phyloP scores from a whole-genome alignment of 192 early-diverging fungal genomes.

The Backusella morwellensis region DNA sequence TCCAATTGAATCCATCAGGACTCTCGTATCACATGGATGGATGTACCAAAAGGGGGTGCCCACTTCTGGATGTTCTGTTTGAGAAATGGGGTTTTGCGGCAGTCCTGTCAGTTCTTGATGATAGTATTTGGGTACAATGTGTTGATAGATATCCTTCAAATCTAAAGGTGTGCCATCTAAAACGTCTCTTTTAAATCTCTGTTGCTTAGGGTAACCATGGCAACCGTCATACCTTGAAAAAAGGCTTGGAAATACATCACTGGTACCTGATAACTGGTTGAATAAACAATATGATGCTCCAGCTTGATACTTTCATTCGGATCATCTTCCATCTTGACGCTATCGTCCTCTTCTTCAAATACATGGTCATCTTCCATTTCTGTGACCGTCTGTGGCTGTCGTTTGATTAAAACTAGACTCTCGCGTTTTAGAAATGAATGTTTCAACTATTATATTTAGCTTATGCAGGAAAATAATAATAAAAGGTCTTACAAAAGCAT shows the following conservation, averaged over 20 bases:
- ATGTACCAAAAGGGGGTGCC: slow-evolving; percentile 55
- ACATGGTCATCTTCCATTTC: neutral
- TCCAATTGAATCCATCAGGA: slow-evolving; percentile 41
- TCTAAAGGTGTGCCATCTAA: slow-evolving; percentile 36
- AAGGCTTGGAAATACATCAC: slow-evolving; percentile 61
- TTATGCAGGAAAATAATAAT: neutral
- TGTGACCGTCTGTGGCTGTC: neutral
- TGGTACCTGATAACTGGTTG: slow-evolving; percentile 55
- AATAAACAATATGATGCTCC: slow-evolving; percentile 61
- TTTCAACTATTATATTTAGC: neutral
- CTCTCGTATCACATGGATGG: slow-evolving; percentile 64
- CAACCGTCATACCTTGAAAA: slow-evolving; percentile 32
- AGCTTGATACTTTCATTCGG: slow-evolving; percentile 20
- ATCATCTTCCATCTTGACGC: neutral
- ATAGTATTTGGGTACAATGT: slow-evolving; percentile 26
- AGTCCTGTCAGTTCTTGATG: neutral
- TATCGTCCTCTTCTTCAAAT: slow-evolving; percentile 9
- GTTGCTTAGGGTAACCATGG: neutral
- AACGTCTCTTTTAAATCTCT: no score
- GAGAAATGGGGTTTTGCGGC: slow-evolving; percentile 9
- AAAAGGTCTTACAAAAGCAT: neutral
- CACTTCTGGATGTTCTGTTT: slow-evolving; percentile 56
- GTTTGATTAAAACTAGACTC: neutral
- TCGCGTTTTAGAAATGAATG: neutral
- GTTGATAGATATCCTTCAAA: slow-evolving; percentile 45